phyloP scores from a whole-genome alignment of 305 asterid species.

The Stenogyne calaminthoides region DNA sequence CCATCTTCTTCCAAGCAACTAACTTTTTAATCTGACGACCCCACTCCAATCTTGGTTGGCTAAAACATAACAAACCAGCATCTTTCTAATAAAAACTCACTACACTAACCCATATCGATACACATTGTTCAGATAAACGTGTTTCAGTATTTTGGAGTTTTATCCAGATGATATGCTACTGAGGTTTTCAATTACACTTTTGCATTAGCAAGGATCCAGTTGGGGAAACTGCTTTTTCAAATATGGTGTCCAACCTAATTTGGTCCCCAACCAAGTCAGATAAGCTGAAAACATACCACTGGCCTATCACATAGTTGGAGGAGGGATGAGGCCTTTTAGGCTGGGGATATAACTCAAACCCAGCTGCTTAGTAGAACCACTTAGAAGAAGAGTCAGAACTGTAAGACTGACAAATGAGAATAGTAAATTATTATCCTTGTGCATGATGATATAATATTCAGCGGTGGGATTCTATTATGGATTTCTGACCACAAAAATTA shows the following conservation, averaged over 20 bases:
- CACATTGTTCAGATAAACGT: not conserved
- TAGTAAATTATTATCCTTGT: not conserved
- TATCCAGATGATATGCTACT: conserved; percentile 2
- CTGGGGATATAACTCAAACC: not conserved
- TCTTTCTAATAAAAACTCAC: not conserved
- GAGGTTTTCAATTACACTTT: not conserved
- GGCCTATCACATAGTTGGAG: not conserved
- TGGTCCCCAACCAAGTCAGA: not conserved
- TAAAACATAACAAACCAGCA: not conserved
- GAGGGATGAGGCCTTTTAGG: not conserved
- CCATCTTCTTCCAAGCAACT: conserved; percentile 7
- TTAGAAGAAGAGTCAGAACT: not conserved
- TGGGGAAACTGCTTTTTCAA: not conserved
- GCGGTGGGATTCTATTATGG: not conserved
- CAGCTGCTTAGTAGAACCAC: not conserved
- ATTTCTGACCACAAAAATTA: not conserved
- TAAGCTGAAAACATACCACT: not conserved
- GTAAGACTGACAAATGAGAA: conserved; percentile 1
- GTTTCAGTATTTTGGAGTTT: not conserved
- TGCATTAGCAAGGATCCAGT: not conserved
- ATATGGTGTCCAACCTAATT: not conserved
- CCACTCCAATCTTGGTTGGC: not conserved
- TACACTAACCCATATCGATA: not conserved
- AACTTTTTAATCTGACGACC: not conserved
- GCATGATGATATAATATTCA: not conserved